A percentile compares a stretch with the other conserved stretches of the same genome.
phyloP scores from a whole-genome alignment of 225 moss, liverwort and hornwort species.

The Polytrichum commune region DNA sequence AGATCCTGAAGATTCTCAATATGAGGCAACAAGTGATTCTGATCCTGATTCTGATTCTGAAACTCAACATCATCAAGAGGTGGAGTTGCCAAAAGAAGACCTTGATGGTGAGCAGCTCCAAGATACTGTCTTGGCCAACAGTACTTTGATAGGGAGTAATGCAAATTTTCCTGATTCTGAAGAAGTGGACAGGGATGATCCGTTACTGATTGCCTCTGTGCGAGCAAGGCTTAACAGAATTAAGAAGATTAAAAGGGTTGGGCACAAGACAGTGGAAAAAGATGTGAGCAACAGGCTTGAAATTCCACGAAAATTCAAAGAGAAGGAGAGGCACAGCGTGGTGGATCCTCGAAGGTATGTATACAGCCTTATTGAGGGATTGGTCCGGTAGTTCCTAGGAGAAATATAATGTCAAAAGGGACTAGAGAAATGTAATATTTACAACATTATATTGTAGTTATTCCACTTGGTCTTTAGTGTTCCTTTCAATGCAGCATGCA shows the following conservation, averaged over 20 bases:
- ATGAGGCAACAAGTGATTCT: neutral
- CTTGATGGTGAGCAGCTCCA: neutral
- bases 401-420: neutral
- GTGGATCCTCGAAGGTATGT: conserved; percentile 51
- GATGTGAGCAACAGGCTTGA: conserved; percentile 9
- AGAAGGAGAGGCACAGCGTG: conserved; percentile 17
- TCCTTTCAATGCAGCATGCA: too few species aligned
- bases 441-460: neutral
- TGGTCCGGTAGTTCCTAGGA: neutral
- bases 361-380: neutral
- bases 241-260: conserved; percentile 38
- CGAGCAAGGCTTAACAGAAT: conserved; percentile 36
- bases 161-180: conserved; percentile 17
- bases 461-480: neutral
- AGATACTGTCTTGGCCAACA: neutral
- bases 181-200: conserved; percentile 48
- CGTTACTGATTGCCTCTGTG: conserved; percentile 48
- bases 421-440: neutral
- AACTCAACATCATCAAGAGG: neutral
- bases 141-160: neutral
- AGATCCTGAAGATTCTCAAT: neutral
- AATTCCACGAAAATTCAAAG: conserved; percentile 2
- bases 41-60: conserved; percentile 2
- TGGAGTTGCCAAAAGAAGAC: neutral
- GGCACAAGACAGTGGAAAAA: conserved; percentile 37